phyloP scores from a whole-genome alignment of 2,329 filamentous ascomycete species.

The Akanthomyces dipterigenus region DNA sequence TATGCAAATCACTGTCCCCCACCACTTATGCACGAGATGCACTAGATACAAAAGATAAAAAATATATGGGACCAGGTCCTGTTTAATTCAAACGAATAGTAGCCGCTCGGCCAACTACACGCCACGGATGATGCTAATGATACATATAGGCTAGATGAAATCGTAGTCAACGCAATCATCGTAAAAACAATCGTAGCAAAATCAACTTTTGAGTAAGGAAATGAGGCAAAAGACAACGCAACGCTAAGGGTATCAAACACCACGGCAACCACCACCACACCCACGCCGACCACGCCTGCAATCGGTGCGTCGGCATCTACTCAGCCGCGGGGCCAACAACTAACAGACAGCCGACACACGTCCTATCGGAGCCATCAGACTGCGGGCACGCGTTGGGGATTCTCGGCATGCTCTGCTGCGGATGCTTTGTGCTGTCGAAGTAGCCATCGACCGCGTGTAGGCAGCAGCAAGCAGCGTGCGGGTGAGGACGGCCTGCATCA shows the following conservation, averaged over 20 bases:
- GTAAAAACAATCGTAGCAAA: not conserved
- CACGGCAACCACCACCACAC: not conserved
- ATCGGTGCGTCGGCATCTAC: not conserved
- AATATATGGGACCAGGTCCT: not conserved
- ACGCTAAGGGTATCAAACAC: slow-evolving; percentile 2
- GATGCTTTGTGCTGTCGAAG: not conserved
- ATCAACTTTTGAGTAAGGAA: not conserved
- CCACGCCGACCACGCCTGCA: not conserved
- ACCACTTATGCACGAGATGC: not conserved
- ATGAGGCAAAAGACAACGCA: not conserved
- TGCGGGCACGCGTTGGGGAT: not conserved
- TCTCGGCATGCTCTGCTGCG: not conserved
- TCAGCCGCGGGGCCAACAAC: not conserved
- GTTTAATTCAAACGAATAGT: not conserved
- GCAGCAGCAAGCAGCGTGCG: not conserved
- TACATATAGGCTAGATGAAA: not conserved
- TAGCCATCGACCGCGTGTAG: not conserved
- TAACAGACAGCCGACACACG: not conserved
- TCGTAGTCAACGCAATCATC: not conserved
- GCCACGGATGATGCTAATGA: not conserved
- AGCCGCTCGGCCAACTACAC: not conserved
- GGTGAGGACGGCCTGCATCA: not conserved
- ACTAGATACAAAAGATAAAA: not conserved
- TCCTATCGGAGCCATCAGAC: not conserved
- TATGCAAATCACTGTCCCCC: not conserved